Percentiles rank a stretch among this genome's conserved stretches.
phyloP scores from a whole-genome alignment of 768 basidiomycete genomes.

The Suillus subaureus region DNA sequence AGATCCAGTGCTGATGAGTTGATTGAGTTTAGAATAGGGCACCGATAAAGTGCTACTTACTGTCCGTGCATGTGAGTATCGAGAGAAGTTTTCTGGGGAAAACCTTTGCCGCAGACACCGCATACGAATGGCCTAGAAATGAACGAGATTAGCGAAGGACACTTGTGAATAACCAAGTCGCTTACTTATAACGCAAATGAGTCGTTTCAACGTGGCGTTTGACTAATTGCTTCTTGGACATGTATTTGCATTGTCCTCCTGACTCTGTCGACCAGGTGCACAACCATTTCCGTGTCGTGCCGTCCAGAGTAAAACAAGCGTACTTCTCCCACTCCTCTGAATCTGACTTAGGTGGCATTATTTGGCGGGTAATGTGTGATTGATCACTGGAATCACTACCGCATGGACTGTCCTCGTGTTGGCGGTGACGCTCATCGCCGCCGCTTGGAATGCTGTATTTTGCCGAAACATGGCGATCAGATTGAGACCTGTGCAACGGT shows the following conservation, averaged over 20 bases:
- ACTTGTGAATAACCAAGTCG: slow-evolving; percentile 5
- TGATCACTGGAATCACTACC: slow-evolving; percentile 35
- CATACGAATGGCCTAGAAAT: slow-evolving; percentile 52
- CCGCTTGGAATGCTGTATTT: neutral
- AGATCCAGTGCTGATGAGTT: slow-evolving; percentile 51
- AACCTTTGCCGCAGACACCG: slow-evolving; percentile 52
- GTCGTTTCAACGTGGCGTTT: slow-evolving; percentile 69
- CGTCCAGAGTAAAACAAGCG: slow-evolving; percentile 37
- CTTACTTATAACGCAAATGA: slow-evolving; percentile 63
- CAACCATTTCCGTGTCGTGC: slow-evolving; percentile 39
- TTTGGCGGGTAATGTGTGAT: slow-evolving; percentile 18
- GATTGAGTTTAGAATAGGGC: slow-evolving; percentile 2
- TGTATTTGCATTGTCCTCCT: slow-evolving; percentile 43
- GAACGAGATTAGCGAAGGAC: slow-evolving; percentile 14
- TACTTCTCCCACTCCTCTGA: slow-evolving; percentile 36
- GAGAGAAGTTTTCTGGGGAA: slow-evolving; percentile 61
- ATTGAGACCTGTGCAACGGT: slow-evolving; percentile 15
- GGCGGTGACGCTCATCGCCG: neutral
- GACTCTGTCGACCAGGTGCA: slow-evolving; percentile 43
- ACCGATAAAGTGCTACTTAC: slow-evolving; percentile 33
- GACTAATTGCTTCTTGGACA: slow-evolving; percentile 63
- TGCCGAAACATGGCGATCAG: slow-evolving; percentile 2
- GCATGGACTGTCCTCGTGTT: slow-evolving; percentile 32
- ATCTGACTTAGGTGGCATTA: slow-evolving; percentile 28
- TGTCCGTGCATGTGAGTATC: slow-evolving; percentile 60